These are phyloP conservation scores for Breynia disticha DNA, from an alignment of 441 rosid genomes.

Conservation along the genomic window DNA sequence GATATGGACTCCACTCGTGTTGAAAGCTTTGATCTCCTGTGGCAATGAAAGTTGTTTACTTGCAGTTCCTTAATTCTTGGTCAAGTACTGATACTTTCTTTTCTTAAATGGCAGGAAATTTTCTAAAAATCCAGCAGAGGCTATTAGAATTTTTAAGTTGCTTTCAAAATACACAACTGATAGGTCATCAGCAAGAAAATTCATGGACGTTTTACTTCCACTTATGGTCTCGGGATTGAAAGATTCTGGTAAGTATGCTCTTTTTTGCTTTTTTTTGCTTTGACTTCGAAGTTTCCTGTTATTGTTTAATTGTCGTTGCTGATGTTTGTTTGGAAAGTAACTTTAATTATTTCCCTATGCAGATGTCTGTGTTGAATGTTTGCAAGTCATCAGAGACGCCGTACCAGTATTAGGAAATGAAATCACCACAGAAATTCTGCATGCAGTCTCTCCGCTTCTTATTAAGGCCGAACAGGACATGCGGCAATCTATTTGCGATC, in stretches of 20 bases:
- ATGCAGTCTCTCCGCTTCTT: constrained; percentile 62
- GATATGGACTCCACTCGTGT: no score
- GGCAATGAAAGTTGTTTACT: no score
- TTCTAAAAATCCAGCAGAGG: constrained; percentile 55
- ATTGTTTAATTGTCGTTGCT: constrained; percentile 30
- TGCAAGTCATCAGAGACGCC: constrained; percentile 53
- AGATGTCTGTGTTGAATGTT: constrained; percentile 51
- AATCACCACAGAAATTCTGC: constrained; percentile 38
- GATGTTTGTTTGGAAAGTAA: constrained; percentile 29
- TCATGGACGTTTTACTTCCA: constrained; percentile 68
- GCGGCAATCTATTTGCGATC: constrained; percentile 61
- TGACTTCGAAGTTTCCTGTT: constrained; percentile 18
- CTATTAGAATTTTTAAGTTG: constrained; percentile 56
- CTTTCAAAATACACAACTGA: constrained; percentile 53
- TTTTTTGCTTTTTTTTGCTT: constrained; percentile 2
- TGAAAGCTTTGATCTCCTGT: no score
- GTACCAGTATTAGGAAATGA: constrained; percentile 42
- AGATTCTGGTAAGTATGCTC: constrained; percentile 49
- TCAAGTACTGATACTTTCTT: not conserved
- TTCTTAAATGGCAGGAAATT: constrained; percentile 41
- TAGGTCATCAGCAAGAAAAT: constrained; percentile 37
- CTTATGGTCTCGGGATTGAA: constrained; percentile 43
- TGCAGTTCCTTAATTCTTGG: not conserved
- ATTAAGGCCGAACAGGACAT: constrained; percentile 47
- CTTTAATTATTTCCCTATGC: constrained; percentile 23